phyloP scores from a whole-genome alignment of 1,284 basidiomycete genomes.

The Rhodotorula sp. region DNA sequence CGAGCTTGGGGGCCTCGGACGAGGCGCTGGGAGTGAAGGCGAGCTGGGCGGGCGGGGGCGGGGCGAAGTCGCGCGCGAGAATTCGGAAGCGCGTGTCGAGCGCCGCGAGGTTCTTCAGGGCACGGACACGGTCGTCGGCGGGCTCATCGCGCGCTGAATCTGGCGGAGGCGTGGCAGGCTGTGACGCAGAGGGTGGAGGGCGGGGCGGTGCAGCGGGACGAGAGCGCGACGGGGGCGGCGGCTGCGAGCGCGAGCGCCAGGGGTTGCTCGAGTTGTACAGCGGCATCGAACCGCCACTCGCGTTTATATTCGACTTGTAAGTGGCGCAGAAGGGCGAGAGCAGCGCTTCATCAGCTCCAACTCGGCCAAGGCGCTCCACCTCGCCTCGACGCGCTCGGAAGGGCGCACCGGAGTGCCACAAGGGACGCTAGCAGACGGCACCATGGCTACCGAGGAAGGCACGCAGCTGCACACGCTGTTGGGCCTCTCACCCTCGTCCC shows the following conservation, averaged over 20 bases:
- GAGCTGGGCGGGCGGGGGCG: background rate
- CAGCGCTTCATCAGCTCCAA: background rate
- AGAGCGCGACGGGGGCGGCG: background rate
- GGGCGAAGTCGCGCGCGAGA: constrained; percentile 11
- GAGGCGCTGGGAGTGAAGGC: constrained; percentile 2
- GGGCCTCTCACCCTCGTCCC: constrained; percentile 1
- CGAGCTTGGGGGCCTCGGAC: constrained; percentile 48
- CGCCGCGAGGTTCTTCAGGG: background rate
- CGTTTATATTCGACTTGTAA: background rate
- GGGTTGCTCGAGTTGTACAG: constrained; percentile 22
- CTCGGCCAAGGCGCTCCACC: no score
- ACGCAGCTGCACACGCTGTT: constrained; percentile 2
- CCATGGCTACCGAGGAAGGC: background rate
- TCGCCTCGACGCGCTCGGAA: background rate
- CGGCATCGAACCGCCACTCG: background rate
- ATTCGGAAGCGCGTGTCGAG: background rate
- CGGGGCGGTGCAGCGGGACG: background rate
- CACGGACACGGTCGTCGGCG: constrained; percentile 6
- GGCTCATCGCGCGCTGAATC: background rate
- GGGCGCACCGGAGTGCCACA: no score
- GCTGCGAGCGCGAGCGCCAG: constrained; percentile 4
- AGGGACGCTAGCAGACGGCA: no score
- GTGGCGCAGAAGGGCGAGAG: background rate
- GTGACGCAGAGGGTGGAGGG: constrained; percentile 2
- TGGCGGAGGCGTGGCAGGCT: background rate